Conservation (phyloP, 345 rosid species). For the Melastoma malabathricum region DNA sequence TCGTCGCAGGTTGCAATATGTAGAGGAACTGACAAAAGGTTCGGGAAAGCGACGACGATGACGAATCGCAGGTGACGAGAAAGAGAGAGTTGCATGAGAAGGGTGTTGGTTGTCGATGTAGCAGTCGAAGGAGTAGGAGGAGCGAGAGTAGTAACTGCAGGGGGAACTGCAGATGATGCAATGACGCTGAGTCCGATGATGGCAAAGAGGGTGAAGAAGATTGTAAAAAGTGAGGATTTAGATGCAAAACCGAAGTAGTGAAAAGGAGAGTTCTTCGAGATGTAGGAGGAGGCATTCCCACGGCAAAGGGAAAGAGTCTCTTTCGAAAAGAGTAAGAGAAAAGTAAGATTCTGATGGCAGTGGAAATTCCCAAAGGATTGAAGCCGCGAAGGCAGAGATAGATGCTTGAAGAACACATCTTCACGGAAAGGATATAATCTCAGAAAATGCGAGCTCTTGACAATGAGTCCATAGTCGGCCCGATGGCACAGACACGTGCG, state of each 20-base stretch:
- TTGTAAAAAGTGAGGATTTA: conserved; percentile 19
- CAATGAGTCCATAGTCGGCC: conserved; percentile 64
- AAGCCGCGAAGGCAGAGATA: conserved; percentile 30
- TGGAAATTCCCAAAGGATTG: conserved; percentile 25
- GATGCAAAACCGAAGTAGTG: conserved; percentile 34
- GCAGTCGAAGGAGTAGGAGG: conserved; percentile 5
- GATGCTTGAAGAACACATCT: conserved; percentile 51
- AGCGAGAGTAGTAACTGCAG: conserved; percentile 12
- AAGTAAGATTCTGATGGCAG: conserved; percentile 30
- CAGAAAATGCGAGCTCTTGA: conserved; percentile 67
- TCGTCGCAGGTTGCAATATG: no score
- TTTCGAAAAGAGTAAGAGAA: conserved; percentile 13
- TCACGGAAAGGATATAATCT: conserved; percentile 64
- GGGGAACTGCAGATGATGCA: conserved; percentile 9
- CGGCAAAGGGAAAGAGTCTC: conserved; percentile 13
- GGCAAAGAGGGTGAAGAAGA: conserved; percentile 19
- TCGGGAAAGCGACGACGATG: neutral
- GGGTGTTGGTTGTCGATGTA: conserved; percentile 4
- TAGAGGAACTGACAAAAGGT: no score
- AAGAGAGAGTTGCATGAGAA: conserved; percentile 8
- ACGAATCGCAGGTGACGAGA: conserved; percentile 14
- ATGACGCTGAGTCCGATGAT: conserved; percentile 9
- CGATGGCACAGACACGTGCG: conserved; percentile 76
- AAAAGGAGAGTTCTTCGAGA: conserved; percentile 10
- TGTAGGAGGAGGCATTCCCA: conserved; percentile 22